These are phyloP conservation scores for Xylaria curta DNA, from an alignment of 495 filamentous ascomycete species.

Conservation along the genomic window DNA sequence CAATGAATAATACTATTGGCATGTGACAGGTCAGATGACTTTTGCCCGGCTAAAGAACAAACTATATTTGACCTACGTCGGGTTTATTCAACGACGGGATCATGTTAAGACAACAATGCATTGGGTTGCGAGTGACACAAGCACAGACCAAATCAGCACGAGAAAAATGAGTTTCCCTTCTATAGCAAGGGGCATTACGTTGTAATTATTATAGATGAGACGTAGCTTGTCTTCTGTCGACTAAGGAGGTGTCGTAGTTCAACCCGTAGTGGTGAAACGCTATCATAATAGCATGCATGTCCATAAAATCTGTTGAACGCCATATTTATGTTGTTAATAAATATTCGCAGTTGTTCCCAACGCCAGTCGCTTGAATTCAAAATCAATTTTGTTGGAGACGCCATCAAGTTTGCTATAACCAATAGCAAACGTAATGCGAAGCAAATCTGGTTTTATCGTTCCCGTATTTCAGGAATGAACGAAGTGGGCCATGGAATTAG, in stretches of 20 bases:
- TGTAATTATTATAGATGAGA: slow-evolving; percentile 17
- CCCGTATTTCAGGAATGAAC: not conserved
- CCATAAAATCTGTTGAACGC: not conserved
- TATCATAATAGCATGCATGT: slow-evolving; percentile 1
- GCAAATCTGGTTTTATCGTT: not conserved
- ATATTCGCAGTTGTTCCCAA: slow-evolving; percentile 17
- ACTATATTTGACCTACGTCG: not conserved
- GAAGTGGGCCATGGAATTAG: not conserved
- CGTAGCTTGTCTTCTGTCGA: slow-evolving; percentile 4
- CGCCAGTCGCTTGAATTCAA: slow-evolving; percentile 21
- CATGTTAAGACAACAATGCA: not conserved
- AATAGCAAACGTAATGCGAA: slow-evolving; percentile 3
- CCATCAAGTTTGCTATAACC: not conserved
- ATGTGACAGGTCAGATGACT: slow-evolving; percentile 10
- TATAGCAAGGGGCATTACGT: not conserved
- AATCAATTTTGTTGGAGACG: slow-evolving; percentile 1
- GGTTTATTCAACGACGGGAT: not conserved
- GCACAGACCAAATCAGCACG: not conserved
- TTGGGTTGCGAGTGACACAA: not conserved
- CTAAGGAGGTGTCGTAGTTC: not conserved
- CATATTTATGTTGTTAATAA: not conserved
- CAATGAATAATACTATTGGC: not conserved
- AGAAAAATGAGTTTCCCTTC: not conserved
- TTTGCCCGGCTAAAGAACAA: not conserved
- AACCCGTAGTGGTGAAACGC: not conserved